Evolutionary conservation across 106 monocot genomes (phyloP).

Genomic region (Cymbidium sinense): DNA sequence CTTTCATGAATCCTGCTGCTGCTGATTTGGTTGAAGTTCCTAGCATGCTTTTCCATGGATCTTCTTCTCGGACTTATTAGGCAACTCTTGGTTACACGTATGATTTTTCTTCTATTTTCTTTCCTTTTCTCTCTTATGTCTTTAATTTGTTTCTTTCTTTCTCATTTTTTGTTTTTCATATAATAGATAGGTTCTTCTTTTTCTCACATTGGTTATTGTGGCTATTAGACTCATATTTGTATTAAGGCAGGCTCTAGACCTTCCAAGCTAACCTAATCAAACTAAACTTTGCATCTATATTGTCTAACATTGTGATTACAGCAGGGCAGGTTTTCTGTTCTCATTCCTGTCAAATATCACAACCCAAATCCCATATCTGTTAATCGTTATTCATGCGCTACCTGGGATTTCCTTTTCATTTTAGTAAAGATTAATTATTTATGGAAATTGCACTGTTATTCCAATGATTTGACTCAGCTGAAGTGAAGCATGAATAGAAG

Average conservation of each 20-base stretch:
- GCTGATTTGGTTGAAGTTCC: slow-evolving; percentile 85
- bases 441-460: no score
- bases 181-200: not conserved
- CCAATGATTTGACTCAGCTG: no score
- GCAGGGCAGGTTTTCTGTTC: no score
- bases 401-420: no score
- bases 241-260: not conserved
- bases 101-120: slow-evolving; percentile 12
- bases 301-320: no score
- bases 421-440: no score
- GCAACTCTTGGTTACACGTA: slow-evolving; percentile 90
- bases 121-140: not conserved
- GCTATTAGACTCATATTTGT: not conserved
- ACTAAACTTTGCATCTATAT: not conserved
- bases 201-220: not conserved
- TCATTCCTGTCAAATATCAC: no score
- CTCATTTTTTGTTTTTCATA: not conserved
- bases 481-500: no score
- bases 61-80: slow-evolving; percentile 94
- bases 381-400: no score
- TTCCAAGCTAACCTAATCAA: not conserved
- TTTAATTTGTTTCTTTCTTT: not conserved
- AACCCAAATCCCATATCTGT: no score
- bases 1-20: slow-evolving; percentile 69
- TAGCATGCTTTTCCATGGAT: slow-evolving; percentile 86